These are phyloP conservation scores for Isabelozyma gotoi DNA, from an alignment of 805 yeast genomes.

Conservation along the genomic window DNA sequence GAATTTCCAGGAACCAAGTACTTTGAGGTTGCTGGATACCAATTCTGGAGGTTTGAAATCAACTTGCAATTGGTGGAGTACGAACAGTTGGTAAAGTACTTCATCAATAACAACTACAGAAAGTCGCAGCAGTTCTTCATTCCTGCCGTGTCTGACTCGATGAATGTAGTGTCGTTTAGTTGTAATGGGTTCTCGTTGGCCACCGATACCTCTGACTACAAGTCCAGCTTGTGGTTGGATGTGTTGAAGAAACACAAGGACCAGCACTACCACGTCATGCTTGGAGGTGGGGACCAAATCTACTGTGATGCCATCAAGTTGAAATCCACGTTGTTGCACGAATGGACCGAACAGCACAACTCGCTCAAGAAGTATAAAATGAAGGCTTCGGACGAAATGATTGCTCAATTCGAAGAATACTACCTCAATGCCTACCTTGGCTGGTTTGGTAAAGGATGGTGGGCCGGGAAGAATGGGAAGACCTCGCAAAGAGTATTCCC, in stretches of 20 bases:
- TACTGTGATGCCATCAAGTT: constrained; percentile 80
- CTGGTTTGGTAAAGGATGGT: constrained; percentile 91
- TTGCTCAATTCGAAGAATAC: constrained; percentile 56
- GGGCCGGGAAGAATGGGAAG: constrained; percentile 68
- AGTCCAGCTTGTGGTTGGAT: constrained; percentile 84
- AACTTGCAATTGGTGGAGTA: constrained; percentile 43
- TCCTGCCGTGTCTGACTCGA: constrained; percentile 63
- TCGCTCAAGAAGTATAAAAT: constrained; percentile 40
- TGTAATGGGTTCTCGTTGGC: constrained; percentile 88
- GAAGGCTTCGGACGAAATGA: constrained; percentile 47
- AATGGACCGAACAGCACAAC: constrained; percentile 63
- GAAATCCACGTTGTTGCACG: constrained; percentile 49
- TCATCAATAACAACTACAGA: constrained; percentile 45
- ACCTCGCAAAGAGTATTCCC: constrained; percentile 72
- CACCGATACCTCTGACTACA: constrained; percentile 64
- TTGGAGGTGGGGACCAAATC: constrained; percentile 97
- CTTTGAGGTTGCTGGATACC: constrained; percentile 41
- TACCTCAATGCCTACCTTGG: constrained; percentile 72
- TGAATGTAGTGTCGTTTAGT: constrained; percentile 81
- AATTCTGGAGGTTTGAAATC: constrained; percentile 68
- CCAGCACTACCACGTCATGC: constrained; percentile 82
- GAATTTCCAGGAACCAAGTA: constrained; percentile 46
- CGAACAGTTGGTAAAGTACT: constrained; percentile 67
- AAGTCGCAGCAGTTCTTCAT: constrained; percentile 60
- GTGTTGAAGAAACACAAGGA: constrained; percentile 65